Base-by-base conservation (phyloP, 2,329 filamentous ascomycete species). In the Chalaropsis thielavioides region DNA sequence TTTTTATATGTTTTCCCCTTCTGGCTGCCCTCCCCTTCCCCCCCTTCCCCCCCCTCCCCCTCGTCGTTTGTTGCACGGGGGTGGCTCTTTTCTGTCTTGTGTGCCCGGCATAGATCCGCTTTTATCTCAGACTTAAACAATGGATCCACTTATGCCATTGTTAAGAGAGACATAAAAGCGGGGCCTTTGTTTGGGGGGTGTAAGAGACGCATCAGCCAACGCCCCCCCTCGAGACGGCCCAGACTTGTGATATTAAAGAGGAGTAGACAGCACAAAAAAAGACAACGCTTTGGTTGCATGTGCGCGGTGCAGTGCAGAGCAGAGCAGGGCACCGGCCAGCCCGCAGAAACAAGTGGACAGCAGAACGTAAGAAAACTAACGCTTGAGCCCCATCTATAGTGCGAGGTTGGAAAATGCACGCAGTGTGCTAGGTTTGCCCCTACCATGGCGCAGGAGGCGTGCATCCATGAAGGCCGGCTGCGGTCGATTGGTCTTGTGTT, bases 371-470 rank as follows among this genome's bases (percentile, higher is more conserved):
- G 27, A 17, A 27, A 27, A 49, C 41, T 35, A 49, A 35, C n/a
- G 17, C 24, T 27, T 43, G 15, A 60, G 49, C 66, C n/a, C 35
- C 35, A 10, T n/a, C 41, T 62, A 31, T 58, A 66, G 65, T 66
- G 65, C 58, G 62, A 64, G 22, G 46, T 63, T 31, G 38, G 58
- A 22, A 51, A 58, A 19, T 66, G 65, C 54, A 46, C 41, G 3
- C 61, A 58, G 41, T 66, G 65, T 43, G 56, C 27, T 8, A 66
- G 62, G 56, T 64, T 66, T 40, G 59, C 46, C 56, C 65, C 65
- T 35, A 35, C 63, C n/a, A 63, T 49, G 56, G 17, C 35, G n/a
- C 35, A 43, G 17, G 61, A 43, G 41, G 61, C 62, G 3, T 66
- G 65, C 40, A 66, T 66, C 38, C 56, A 66, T 35, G 58, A 59